These are phyloP conservation scores for Canavalia ensiformis DNA, from an alignment of 306 rosid genomes.

Conservation along the genomic window DNA sequence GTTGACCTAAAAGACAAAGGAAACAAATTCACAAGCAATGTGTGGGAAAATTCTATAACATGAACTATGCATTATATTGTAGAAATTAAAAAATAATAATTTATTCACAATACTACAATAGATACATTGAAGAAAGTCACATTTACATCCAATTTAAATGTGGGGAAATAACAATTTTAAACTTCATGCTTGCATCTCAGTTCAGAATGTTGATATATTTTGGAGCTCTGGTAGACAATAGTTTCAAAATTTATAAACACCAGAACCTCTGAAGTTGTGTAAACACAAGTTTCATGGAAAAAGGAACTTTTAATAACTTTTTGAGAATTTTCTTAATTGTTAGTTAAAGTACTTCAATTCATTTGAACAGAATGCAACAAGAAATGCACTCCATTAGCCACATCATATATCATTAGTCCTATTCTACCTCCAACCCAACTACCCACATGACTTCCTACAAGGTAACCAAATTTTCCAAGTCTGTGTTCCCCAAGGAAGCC, in stretches of 20 bases:
- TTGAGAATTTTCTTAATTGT: slow-evolving; percentile 46
- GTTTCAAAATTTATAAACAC: slow-evolving; percentile 45
- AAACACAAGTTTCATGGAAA: slow-evolving; percentile 37
- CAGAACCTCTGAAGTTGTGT: not conserved
- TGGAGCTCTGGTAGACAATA: slow-evolving; percentile 43
- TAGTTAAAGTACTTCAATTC: slow-evolving; percentile 31
- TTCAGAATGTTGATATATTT: slow-evolving; percentile 49
- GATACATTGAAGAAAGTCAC: slow-evolving; percentile 23
- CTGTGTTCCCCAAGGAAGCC: slow-evolving; percentile 80
- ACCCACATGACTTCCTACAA: slow-evolving; percentile 86
- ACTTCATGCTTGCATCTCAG: slow-evolving; percentile 43
- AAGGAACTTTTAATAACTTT: slow-evolving; percentile 45
- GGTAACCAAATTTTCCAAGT: slow-evolving; percentile 88
- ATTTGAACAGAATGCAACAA: slow-evolving; percentile 58
- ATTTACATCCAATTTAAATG: slow-evolving; percentile 35
- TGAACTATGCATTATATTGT: not conserved
- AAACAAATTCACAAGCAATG: not conserved
- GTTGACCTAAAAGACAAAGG: slow-evolving; percentile 23
- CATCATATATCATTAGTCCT: slow-evolving; percentile 86
- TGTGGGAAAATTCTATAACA: not conserved
- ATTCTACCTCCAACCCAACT: slow-evolving; percentile 96
- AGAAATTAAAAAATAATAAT: not conserved
- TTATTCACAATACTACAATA: not conserved
- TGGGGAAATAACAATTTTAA: slow-evolving; percentile 24
- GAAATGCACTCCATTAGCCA: slow-evolving; percentile 77